phyloP scores from a whole-genome alignment of 176 grass and related monocot species.

The Tillandsia fasciculata region DNA sequence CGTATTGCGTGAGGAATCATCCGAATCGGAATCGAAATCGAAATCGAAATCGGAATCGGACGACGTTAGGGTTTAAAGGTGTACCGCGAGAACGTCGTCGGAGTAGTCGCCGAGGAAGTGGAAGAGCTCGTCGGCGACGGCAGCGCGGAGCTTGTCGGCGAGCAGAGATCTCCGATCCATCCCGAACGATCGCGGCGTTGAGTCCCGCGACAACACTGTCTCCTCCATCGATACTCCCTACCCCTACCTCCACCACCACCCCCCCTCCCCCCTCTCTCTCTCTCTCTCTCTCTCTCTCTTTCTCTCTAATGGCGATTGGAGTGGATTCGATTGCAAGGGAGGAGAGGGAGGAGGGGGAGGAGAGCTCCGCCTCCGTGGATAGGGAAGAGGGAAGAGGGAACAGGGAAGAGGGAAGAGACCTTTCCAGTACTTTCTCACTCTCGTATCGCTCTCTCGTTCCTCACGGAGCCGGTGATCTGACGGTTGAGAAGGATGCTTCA shows the following conservation, averaged over 20 bases:
- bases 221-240: constrained; percentile 5
- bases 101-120: constrained; percentile 50
- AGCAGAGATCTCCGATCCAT: constrained; percentile 37
- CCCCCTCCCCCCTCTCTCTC: constrained; percentile 16
- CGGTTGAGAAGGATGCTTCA: too few species aligned
- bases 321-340: too few species aligned
- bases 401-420: too few species aligned
- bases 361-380: too few species aligned
- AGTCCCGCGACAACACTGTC: constrained; percentile 23
- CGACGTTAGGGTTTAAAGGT: background rate
- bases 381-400: too few species aligned
- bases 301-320: background rate
- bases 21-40: too few species aligned
- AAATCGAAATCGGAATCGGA: background rate
- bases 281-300: background rate
- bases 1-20: too few species aligned
- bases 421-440: too few species aligned
- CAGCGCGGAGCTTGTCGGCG: constrained; percentile 28
- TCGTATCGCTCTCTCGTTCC: too few species aligned
- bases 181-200: constrained; percentile 30
- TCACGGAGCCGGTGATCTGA: too few species aligned
- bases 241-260: constrained; percentile 20
- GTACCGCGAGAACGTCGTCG: constrained; percentile 50
- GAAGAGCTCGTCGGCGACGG: constrained; percentile 39
- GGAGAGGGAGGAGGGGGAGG: too few species aligned